Evolutionary conservation across 495 filamentous ascomycete genomes (phyloP).

Genomic region (Neurospora sp.): DNA sequence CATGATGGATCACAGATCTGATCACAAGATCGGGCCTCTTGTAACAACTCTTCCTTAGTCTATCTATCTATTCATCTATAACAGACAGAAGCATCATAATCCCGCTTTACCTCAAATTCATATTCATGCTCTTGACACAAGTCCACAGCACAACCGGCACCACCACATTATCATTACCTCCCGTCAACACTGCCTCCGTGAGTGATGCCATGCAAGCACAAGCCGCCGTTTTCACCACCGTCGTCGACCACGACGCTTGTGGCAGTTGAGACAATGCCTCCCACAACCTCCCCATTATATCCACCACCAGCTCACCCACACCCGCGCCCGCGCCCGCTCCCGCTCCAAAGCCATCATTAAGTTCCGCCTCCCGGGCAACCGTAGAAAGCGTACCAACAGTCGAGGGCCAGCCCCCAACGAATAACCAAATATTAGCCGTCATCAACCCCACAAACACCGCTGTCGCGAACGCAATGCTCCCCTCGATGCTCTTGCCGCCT

Average conservation of each 20-base stretch:
- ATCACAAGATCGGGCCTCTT: neutral
- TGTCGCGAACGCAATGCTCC: constrained; percentile 70
- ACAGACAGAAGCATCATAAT: neutral
- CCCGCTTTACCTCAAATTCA: constrained; percentile 17
- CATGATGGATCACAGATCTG: neutral
- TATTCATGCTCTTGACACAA: constrained; percentile 65
- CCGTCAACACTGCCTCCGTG: constrained; percentile 90
- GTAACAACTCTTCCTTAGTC: neutral
- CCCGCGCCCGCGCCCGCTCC: neutral
- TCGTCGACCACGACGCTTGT: constrained; percentile 25
- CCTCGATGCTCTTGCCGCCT: constrained; percentile 90
- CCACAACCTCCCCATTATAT: neutral
- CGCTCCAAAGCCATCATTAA: constrained; percentile 5
- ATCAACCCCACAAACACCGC: constrained; percentile 69
- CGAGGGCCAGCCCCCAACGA: constrained; percentile 57
- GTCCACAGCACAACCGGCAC: constrained; percentile 94
- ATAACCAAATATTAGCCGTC: constrained; percentile 65
- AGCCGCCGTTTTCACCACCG: constrained; percentile 47
- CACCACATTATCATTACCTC: constrained; percentile 97
- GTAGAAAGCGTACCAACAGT: neutral
- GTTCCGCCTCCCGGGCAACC: constrained; percentile 12
- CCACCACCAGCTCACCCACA: constrained; percentile 9
- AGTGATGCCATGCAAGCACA: constrained; percentile 77
- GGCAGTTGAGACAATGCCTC: neutral
- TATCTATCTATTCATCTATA: neutral